Evolutionary conservation across 495 filamentous ascomycete species (phyloP).

Genomic region (Talaromyces nanjingensis): DNA sequence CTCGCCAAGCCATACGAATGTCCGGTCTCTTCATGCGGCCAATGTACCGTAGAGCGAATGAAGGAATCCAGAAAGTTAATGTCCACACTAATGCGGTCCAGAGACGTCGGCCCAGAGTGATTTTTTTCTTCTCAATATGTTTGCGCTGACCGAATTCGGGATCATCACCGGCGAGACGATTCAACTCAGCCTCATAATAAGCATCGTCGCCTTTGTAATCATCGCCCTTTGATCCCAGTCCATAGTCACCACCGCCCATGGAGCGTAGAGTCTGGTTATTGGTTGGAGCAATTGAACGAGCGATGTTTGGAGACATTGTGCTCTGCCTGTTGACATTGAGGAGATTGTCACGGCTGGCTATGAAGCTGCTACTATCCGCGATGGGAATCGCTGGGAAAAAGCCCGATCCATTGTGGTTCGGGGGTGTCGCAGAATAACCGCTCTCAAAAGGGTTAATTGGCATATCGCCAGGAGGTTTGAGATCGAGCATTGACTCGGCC

Average conservation of each 20-base stretch:
- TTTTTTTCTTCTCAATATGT: conserved; percentile 63
- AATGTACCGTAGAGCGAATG: conserved; percentile 67
- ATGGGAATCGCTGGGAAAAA: conserved; percentile 63
- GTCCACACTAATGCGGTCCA: conserved; percentile 83
- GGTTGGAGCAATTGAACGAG: conserved; percentile 69
- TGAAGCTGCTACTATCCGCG: conserved; percentile 51
- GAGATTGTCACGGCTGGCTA: conserved; percentile 66
- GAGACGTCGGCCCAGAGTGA: conserved; percentile 53
- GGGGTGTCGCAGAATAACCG: conserved; percentile 51
- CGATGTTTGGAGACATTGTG: conserved; percentile 30
- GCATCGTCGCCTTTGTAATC: conserved; percentile 60
- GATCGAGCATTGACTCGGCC: conserved; percentile 90
- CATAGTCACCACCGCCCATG: conserved; percentile 67
- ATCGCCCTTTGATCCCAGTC: conserved; percentile 81
- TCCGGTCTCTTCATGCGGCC: conserved; percentile 97
- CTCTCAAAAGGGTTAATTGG: conserved; percentile 44
- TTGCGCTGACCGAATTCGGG: conserved; percentile 69
- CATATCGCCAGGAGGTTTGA: conserved; percentile 54
- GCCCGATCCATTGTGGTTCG: conserved; percentile 49
- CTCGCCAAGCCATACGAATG: conserved; percentile 93
- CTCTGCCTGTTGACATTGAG: conserved; percentile 59
- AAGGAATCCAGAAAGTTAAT: conserved; percentile 92
- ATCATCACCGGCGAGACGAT: conserved; percentile 35
- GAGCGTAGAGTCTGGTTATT: conserved; percentile 47
- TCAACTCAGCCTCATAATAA: conserved; percentile 53